Conservation (phyloP, 2,329 filamentous ascomycete genomes). For the Knufia fluminis region DNA sequence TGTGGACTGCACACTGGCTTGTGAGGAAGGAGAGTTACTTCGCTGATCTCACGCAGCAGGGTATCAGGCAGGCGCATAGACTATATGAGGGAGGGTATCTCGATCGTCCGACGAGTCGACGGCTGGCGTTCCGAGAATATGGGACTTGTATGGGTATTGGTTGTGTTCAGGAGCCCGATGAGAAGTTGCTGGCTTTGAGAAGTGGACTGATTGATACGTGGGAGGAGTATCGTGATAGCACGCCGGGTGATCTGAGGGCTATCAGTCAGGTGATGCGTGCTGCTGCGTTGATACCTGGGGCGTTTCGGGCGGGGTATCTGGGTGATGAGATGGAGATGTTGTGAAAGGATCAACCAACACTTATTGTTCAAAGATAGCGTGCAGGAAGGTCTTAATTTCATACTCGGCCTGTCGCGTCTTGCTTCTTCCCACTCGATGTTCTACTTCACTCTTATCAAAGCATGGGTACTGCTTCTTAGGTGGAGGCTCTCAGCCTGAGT, state of each 20-base stretch:
- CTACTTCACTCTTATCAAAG: no score
- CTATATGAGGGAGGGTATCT: slow-evolving; percentile 26
- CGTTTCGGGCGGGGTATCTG: no score
- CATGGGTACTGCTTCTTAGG: no score
- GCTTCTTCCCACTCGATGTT: no score
- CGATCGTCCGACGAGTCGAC: slow-evolving; percentile 25
- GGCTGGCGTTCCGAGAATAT: slow-evolving; percentile 48
- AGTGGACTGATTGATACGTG: slow-evolving; percentile 12
- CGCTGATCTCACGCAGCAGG: slow-evolving; percentile 23
- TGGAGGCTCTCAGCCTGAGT: no score
- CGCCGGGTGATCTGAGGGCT: slow-evolving; percentile 40
- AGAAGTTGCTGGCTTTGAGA: slow-evolving; percentile 9
- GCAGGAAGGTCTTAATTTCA: no score
- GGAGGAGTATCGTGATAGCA: slow-evolving; percentile 19
- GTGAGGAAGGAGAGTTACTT: slow-evolving; percentile 29
- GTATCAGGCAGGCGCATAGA: slow-evolving; percentile 37
- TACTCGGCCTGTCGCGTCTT: no score
- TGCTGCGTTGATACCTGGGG: slow-evolving; percentile 44
- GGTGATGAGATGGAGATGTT: no score
- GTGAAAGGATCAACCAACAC: no score
- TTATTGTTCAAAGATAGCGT: no score
- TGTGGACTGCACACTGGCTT: slow-evolving; percentile 49
- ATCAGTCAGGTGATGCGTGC: slow-evolving; percentile 52
- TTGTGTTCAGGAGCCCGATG: slow-evolving; percentile 22
- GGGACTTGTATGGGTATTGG: slow-evolving; percentile 43